Conservation (phyloP, 2,329 filamentous ascomycete species). For the Pseudogymnoascus sp. region DNA sequence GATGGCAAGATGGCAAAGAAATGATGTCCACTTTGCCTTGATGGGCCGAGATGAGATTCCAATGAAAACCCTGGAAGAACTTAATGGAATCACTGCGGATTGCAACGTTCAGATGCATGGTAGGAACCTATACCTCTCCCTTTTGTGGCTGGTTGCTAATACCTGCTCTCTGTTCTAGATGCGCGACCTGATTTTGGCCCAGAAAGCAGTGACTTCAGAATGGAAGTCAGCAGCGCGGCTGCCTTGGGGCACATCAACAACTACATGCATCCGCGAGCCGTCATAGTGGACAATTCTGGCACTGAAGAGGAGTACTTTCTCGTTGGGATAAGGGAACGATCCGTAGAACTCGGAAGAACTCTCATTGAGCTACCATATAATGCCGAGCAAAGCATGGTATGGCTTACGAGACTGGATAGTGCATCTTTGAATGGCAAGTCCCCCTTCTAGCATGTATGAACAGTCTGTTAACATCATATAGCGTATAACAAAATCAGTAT, state of each 20-base stretch:
- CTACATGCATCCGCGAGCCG: conserved; percentile 70
- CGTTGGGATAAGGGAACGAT: conserved; percentile 49
- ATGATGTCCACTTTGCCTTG: conserved; percentile 73
- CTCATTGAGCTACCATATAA: conserved; percentile 68
- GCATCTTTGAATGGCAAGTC: conserved; percentile 56
- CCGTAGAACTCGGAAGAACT: conserved; percentile 45
- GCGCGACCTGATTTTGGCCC: conserved; percentile 67
- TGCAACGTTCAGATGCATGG: conserved; percentile 62
- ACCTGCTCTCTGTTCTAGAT: conserved; percentile 41
- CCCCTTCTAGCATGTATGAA: conserved; percentile 6
- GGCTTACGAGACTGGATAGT: conserved; percentile 73
- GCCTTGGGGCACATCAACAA: conserved; percentile 66
- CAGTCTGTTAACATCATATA: conserved; percentile 30
- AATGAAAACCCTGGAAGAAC: conserved; percentile 59
- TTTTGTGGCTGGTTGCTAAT: conserved; percentile 15
- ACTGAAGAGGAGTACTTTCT: conserved; percentile 65
- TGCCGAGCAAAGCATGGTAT: conserved; percentile 57
- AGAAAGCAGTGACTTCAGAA: conserved; percentile 62
- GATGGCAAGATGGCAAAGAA: conserved; percentile 65
- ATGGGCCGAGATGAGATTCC: conserved; percentile 66
- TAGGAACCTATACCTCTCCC: conserved; percentile 25
- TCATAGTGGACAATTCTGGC: conserved; percentile 62
- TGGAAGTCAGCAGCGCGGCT: conserved; percentile 55
- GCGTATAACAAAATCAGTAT: conserved; percentile 73
- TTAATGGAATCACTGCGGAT: conserved; percentile 68